A percentile compares a stretch with the other conserved stretches of the same genome.
phyloP scores from a whole-genome alignment of 257 asterid species.

The Solanum stenotomum region DNA sequence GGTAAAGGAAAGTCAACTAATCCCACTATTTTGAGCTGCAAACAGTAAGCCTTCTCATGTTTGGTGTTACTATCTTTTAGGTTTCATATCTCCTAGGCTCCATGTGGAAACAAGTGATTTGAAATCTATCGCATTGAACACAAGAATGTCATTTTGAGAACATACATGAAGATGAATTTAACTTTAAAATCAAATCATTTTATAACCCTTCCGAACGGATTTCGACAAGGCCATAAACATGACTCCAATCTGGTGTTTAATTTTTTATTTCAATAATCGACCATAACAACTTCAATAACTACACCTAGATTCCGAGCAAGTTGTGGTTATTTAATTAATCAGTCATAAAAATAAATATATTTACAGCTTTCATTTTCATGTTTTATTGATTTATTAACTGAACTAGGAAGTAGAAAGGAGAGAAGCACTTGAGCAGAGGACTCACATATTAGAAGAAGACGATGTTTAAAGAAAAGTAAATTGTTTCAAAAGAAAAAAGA shows the following conservation, averaged over 20 bases:
- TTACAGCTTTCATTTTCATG: not conserved
- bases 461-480: not conserved
- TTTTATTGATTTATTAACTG: not conserved
- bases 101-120: not conserved
- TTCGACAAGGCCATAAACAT: not conserved
- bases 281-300: not conserved
- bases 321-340: not conserved
- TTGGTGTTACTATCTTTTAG: not conserved
- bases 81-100: not conserved
- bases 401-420: not conserved
- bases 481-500: not conserved
- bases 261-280: not conserved
- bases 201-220: not conserved
- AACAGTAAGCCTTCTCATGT: not conserved
- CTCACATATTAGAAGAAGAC: not conserved
- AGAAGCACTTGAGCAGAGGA: not conserved
- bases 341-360: not conserved
- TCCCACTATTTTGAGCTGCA: not conserved
- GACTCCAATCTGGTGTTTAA: not conserved
- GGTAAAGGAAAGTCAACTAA: not conserved
- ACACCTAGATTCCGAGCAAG: not conserved
- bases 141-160: not conserved
- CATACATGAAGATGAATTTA: not conserved
- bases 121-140: not conserved
- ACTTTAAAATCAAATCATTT: not conserved